These are phyloP conservation scores for Xylariaceae sp. DNA, from an alignment of 2,329 filamentous ascomycete species.

Conservation along the genomic window DNA sequence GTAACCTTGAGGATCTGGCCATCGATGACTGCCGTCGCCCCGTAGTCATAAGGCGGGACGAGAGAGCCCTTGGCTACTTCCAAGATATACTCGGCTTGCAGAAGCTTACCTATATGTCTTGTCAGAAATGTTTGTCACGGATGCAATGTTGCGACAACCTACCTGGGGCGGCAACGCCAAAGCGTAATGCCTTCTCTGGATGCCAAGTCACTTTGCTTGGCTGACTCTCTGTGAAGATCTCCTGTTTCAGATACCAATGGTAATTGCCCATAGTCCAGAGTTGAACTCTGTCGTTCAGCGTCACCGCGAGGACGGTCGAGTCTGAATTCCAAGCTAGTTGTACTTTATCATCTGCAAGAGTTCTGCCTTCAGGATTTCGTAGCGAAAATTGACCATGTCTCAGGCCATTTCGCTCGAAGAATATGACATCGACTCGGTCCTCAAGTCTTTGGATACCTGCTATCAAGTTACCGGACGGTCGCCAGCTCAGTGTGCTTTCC, in stretches of 20 bases:
- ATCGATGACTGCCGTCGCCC: conserved; percentile 80
- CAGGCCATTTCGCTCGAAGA: conserved; percentile 96
- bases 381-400: conserved; percentile 94
- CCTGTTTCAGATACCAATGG: conserved; percentile 96
- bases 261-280: conserved; percentile 98
- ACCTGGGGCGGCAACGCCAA: conserved; percentile 56
- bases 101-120: conserved; percentile 42
- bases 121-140: conserved; percentile 15
- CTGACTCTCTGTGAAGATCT: conserved; percentile 53
- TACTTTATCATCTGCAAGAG: conserved; percentile 56
- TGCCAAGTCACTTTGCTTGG: conserved; percentile 66
- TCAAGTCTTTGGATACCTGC: conserved; percentile 76
- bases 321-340: conserved; percentile 84
- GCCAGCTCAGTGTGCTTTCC: conserved; percentile 86
- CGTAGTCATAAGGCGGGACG: conserved; percentile 70
- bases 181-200: conserved; percentile 73
- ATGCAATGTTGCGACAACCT: conserved; percentile 23
- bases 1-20: conserved; percentile 79
- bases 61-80: conserved; percentile 67
- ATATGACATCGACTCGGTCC: conserved; percentile 75
- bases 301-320: conserved; percentile 85
- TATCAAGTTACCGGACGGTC: conserved; percentile 85
- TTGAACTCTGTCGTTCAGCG: conserved; percentile 72
- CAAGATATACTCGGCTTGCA: conserved; percentile 66
- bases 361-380: conserved; percentile 58